A percentile compares a stretch with the other conserved stretches of the same genome.
Conservation (phyloP, 1,284 basidiomycete genomes). For the Rhizoctonia solani region DNA sequence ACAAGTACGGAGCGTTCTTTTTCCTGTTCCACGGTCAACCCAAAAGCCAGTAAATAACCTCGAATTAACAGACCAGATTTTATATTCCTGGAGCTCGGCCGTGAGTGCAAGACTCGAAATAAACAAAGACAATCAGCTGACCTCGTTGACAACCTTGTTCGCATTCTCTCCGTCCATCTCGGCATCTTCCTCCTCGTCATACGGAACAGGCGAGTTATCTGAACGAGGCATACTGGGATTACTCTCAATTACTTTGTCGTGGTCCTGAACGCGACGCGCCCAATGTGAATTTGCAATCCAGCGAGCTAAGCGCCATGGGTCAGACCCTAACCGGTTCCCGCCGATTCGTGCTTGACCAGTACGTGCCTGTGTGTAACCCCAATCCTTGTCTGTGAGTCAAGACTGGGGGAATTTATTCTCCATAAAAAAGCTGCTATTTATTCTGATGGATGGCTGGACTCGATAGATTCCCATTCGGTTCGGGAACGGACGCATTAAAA, state of each 20-base stretch:
- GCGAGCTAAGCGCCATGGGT: conserved; percentile 17
- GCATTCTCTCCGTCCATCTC: conserved; percentile 86
- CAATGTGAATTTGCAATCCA: conserved; percentile 8
- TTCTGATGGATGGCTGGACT: background rate
- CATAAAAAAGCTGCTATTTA: background rate
- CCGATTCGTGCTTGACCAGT: conserved; percentile 11
- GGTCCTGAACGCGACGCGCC: conserved; percentile 17
- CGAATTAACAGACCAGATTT: conserved; percentile 63
- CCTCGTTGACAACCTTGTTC: conserved; percentile 92
- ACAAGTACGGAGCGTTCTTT: conserved; percentile 96
- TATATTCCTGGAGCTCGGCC: conserved; percentile 66
- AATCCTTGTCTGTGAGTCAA: no score
- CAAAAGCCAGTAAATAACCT: background rate
- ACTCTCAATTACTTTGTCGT: no score
- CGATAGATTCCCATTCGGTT: background rate
- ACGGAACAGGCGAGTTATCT: background rate
- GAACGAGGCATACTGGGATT: conserved; percentile 44
- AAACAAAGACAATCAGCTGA: conserved; percentile 47
- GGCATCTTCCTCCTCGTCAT: conserved; percentile 79
- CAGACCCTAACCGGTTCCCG: conserved; percentile 32
- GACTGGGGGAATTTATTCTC: background rate
- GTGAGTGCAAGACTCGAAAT: conserved; percentile 20
- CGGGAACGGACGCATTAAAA: no score
- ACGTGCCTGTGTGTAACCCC: no score
- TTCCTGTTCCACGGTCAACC: conserved; percentile 61